A percentile compares a stretch with the other conserved stretches of the same genome.
Evolutionary conservation across 345 rosid genomes (phyloP).

Genomic region (Eucalyptus pauciflora): DNA sequence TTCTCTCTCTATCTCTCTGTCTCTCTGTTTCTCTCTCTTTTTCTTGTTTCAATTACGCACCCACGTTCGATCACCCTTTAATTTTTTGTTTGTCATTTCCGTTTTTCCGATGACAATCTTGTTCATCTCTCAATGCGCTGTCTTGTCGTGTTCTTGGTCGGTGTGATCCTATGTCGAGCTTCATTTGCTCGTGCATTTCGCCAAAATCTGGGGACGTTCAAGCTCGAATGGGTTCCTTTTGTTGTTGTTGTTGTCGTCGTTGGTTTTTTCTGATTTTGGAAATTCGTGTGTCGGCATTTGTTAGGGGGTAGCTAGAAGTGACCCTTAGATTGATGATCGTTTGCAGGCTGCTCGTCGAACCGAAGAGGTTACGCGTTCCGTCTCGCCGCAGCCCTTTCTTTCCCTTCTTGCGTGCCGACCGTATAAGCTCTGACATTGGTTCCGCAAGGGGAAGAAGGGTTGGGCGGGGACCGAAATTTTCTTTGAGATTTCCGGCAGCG

Average conservation of each 20-base stretch:
- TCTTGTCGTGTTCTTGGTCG: neutral
- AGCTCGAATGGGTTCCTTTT: neutral
- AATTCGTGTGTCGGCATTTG: neutral
- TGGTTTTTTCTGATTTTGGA: neutral
- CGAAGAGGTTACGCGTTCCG: neutral
- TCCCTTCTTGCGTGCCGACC: conserved; percentile 49
- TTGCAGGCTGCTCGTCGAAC: neutral
- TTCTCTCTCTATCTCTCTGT: neutral
- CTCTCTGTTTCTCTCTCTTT: no score
- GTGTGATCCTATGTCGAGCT: neutral
- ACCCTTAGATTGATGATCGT: neutral
- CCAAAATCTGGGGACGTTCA: neutral
- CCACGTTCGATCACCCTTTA: neutral
- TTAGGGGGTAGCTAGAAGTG: neutral
- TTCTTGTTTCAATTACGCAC: neutral
- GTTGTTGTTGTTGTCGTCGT: neutral
- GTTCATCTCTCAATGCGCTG: neutral
- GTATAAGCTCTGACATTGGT: conserved; percentile 16
- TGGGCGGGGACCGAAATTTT: neutral
- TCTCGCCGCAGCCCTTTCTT: conserved; percentile 18
- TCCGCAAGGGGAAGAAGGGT: conserved; percentile 47
- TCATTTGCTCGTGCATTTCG: neutral
- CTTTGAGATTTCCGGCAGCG: neutral
- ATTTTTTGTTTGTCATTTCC: neutral
- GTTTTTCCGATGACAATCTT: neutral